Evolutionary conservation across 1,139 yeast species (phyloP), one percentile per base, ranked within the genome.

Genomic region (Blastobotrys raffinosifermentans): DNA sequence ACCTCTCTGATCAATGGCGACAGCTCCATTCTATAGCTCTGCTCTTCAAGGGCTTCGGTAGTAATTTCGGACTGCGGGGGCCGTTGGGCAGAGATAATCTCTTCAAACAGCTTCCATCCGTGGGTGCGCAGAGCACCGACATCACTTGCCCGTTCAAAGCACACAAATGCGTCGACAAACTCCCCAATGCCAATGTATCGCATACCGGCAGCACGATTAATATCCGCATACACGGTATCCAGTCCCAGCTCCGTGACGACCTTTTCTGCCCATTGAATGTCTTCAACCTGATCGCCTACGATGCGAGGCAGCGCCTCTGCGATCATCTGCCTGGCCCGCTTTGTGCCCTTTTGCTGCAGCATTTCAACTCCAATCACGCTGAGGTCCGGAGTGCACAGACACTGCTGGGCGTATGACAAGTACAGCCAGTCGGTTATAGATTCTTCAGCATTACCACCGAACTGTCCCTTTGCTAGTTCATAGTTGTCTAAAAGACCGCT

Each of bases 241-340:
- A 72, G 55, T 30, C 64, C 64, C 30, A 69, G 55, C 38, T 64
- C 61, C 29, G 72, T 67, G 48, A 77, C 72, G 14, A 70, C 66
- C 1, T 84, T 73, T 36, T 84, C 63, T 20, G 81, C 75, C 93
- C 94, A 83, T 55, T 83, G 93, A 46, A 81, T 67, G 50, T 84
- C 94, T 51, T 81, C 91, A 49, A 79, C 80, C 5, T 79, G 73
- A 34, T 69, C 33, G 25, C 44, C 38, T 27, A 75, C 66, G 51
- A 69, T 80, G 7, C 61, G 63, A n/a, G 89, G 87, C 25, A 85
- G 62, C 38, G 73, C 69, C 37, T 76, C 77, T 2, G 77, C 72
- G 26, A 85, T 67, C 1, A 75, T 70, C 32, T 66, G 66, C 45
- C 70, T 64, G 19, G 76, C 58, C 18, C 44, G 44, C 4, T 21